Evolutionary conservation across 1,139 yeast species (phyloP), one percentile per base, ranked within the genome.

Genomic region (Yamadazyma membranifaciens): DNA sequence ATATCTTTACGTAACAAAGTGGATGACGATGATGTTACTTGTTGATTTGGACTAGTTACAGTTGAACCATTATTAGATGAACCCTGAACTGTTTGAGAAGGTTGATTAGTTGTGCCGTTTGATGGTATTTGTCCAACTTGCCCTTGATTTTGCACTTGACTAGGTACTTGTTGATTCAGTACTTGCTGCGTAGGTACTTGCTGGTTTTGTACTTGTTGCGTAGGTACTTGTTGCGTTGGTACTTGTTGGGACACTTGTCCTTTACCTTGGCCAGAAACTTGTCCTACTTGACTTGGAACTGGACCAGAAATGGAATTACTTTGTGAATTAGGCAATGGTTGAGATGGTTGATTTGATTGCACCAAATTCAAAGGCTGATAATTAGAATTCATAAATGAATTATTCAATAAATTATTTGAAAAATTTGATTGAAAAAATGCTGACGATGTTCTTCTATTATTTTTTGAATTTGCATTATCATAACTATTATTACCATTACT

Each of bases 1-100:
- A 84, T 71, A 49, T 68, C 75, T 47, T 65, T 70, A 20, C 54
- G 38, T 2, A 28, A 9, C 16, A 31, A n/a, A 13, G 57, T 44
- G 26, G 30, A 27, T n/a, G 30, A 27, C 5, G 24, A 20, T 20
- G 52, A 42, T 31, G 41, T 52, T 41, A 25, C 27, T 44, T 28
- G 55, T 42, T 49, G 47, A 20, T 42, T 50, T 12, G 53, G 59
- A 35, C 50, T 48, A 12, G 51, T 49, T 9, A 40, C 37, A 34
- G 37, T 43, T 7, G 44, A n/a, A 10, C 33, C 34, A 13, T 12
- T 15, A 27, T 35, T 37, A 14, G 37, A 30, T 17, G 39, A n/a
- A 11, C 4, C 12, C 25, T 37, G 42, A 32, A 20, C 24, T 6
- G 24, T 6, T 29, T 30, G 31, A 34, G 31, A 27, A n/a, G 11